Conservation (phyloP, 805 yeast species). For the Blastobotrys terrestris region DNA sequence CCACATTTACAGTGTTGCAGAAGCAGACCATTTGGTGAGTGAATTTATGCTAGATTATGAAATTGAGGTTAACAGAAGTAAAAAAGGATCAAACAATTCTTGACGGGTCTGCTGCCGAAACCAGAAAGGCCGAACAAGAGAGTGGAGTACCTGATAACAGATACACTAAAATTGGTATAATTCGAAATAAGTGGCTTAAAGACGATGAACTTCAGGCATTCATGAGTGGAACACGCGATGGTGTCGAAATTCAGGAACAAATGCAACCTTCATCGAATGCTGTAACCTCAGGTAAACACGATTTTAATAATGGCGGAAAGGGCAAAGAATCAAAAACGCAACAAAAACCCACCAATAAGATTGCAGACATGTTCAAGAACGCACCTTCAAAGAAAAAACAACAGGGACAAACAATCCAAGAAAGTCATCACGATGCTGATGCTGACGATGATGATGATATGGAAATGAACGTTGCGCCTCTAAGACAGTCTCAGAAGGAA, state of each 20-base stretch:
- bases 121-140: neutral
- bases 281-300: too few species aligned
- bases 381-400: slow-evolving; percentile 6
- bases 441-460: slow-evolving; percentile 13
- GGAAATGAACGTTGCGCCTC: slow-evolving; percentile 11
- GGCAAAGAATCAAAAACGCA: neutral
- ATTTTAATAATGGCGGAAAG: neutral
- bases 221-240: neutral
- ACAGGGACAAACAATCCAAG: slow-evolving; percentile 12
- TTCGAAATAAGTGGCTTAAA: neutral
- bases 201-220: neutral
- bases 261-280: slow-evolving; percentile 2
- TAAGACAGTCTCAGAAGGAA: slow-evolving; percentile 2
- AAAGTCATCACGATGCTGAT: slow-evolving; percentile 11
- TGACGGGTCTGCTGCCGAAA: neutral
- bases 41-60: neutral
- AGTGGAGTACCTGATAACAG: neutral
- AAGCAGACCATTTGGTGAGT: slow-evolving; percentile 1
- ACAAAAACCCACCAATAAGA: neutral
- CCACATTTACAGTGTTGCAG: slow-evolving; percentile 15
- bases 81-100: neutral
- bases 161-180: neutral
- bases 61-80: neutral
- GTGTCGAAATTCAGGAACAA: neutral
- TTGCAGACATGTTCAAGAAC: slow-evolving; percentile 12